Percentiles rank a stretch among this genome's conserved stretches.
These are phyloP conservation scores for Bruguiera hainesii DNA, from an alignment of 441 rosid genomes.

Conservation along the genomic window DNA sequence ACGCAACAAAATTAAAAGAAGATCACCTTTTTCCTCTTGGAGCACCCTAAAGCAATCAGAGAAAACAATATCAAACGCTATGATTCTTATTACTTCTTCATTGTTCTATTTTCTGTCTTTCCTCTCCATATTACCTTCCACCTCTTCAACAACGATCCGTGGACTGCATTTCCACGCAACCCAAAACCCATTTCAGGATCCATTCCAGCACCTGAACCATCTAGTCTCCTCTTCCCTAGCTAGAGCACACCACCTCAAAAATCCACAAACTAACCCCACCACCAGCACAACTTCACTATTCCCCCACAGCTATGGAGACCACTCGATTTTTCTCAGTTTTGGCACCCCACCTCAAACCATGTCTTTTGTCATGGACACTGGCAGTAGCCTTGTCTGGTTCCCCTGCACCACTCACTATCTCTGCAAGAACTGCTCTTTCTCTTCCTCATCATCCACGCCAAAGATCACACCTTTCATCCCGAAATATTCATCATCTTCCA, in stretches of 20 bases:
- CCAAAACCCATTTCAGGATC: constrained; percentile 23
- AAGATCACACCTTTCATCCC: constrained; percentile 31
- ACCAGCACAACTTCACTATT: constrained; percentile 24
- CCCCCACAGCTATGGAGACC: constrained; percentile 39
- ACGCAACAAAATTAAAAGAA: no score
- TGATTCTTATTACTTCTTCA: constrained; percentile 12
- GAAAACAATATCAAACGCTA: no score
- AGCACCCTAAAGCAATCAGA: no score
- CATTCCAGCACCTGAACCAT: constrained; percentile 25
- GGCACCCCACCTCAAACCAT: constrained; percentile 48
- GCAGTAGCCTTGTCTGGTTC: constrained; percentile 56
- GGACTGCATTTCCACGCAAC: constrained; percentile 17
- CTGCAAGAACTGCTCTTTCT: constrained; percentile 36
- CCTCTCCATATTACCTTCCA: constrained; percentile 7
- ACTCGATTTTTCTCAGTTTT: constrained; percentile 39
- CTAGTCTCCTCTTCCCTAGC: constrained; percentile 31
- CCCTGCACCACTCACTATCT: constrained; percentile 47
- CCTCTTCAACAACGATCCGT: constrained; percentile 24
- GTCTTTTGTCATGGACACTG: constrained; percentile 54
- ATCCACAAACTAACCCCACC: constrained; percentile 15
- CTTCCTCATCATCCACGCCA: constrained; percentile 5
- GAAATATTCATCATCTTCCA: constrained; percentile 31
- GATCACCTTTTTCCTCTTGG: no score
- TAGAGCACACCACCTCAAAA: constrained; percentile 39
- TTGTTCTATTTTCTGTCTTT: constrained; percentile 15